Conservation (phyloP, 75 land plant species). For the Larix kaempferi region DNA sequence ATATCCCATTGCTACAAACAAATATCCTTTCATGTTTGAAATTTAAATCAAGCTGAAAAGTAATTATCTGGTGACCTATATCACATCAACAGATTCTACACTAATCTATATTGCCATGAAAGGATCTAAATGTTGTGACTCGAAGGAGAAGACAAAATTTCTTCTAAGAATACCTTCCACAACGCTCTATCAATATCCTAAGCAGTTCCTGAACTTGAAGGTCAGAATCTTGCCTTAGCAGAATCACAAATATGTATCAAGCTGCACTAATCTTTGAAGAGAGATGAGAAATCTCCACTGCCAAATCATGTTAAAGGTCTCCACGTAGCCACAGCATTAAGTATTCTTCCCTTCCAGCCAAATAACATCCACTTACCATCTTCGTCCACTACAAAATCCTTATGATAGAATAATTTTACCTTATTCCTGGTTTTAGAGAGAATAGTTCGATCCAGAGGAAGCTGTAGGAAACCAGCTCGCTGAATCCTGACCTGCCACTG, state of each 20-base stretch:
- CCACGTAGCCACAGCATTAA: constrained; percentile 63
- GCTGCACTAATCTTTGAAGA: neutral
- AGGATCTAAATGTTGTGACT: neutral
- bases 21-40: too few species aligned
- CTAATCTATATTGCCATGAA: too few species aligned
- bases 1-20: too few species aligned
- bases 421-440: constrained; percentile 27
- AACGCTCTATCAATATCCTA: neutral
- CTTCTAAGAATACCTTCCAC: constrained; percentile 1
- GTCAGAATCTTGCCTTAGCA: neutral
- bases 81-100: neutral
- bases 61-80: neutral
- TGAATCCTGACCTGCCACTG: constrained; percentile 71
- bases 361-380: constrained; percentile 70
- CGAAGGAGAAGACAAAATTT: neutral
- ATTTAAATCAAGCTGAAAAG: neutral
- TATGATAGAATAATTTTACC: constrained; percentile 43
- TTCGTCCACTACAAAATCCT: constrained; percentile 64
- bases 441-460: constrained; percentile 32
- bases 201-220: constrained; percentile 6
- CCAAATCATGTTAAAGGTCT: constrained; percentile 23
- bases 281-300: neutral
- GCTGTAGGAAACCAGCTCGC: constrained; percentile 71
- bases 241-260: neutral
- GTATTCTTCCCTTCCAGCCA: constrained; percentile 85